These are phyloP conservation scores for Protomyces inundatus DNA, from an alignment of 1,139 yeast species.

Conservation along the genomic window DNA sequence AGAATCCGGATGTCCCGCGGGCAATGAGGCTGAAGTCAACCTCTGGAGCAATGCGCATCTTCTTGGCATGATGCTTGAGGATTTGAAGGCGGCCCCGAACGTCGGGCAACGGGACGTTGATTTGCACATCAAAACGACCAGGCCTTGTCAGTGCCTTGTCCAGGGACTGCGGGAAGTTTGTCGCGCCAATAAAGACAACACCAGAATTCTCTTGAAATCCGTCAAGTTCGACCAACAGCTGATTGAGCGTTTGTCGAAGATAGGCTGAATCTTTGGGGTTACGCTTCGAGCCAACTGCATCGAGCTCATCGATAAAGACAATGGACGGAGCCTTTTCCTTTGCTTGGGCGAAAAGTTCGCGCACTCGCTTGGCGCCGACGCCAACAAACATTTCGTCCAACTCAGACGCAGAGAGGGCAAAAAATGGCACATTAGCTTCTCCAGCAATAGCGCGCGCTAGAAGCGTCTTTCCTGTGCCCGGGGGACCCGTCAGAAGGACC, in stretches of 20 bases:
- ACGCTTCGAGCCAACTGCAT: constrained; percentile 97
- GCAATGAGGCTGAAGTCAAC: constrained; percentile 89
- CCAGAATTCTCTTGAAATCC: constrained; percentile 44
- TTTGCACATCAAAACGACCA: constrained; percentile 95
- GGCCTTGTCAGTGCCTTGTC: constrained; percentile 98
- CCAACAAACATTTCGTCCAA: constrained; percentile 98
- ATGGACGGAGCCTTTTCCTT: constrained; percentile 95
- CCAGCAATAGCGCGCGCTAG: constrained; percentile 99
- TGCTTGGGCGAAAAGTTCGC: constrained; percentile 90
- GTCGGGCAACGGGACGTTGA: constrained; percentile 92
- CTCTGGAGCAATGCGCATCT: constrained; percentile 75
- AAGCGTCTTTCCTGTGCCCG: constrained; percentile 98
- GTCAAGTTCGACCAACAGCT: constrained; percentile 88
- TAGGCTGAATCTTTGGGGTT: constrained; percentile 97
- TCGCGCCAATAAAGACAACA: constrained; percentile 93
- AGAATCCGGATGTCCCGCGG: constrained; percentile 93
- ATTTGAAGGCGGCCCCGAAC: constrained; percentile 95
- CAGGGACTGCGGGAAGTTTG: constrained; percentile 93
- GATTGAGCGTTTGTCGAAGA: constrained; percentile 94
- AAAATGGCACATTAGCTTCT: constrained; percentile 98
- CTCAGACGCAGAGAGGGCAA: constrained; percentile 97
- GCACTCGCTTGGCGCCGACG: constrained; percentile 95
- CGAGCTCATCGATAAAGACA: constrained; percentile 91
- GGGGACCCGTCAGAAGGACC: constrained; percentile 94
- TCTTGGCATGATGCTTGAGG: constrained; percentile 83